These are phyloP conservation scores for Tricholoma terreum DNA, from an alignment of 768 basidiomycete genomes.

Conservation along the genomic window DNA sequence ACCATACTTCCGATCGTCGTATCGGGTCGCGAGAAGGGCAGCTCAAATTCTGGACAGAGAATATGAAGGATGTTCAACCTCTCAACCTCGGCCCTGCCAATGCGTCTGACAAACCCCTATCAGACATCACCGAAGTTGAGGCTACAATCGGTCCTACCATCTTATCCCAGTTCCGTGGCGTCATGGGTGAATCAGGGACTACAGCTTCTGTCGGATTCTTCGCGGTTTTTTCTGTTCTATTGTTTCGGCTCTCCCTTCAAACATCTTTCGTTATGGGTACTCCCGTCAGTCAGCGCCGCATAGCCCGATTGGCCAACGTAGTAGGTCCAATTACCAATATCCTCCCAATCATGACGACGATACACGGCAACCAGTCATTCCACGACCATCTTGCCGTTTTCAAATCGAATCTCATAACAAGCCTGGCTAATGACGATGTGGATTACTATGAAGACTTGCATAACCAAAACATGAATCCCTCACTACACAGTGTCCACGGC, in stretches of 20 bases:
- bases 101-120: too few relatives aligned
- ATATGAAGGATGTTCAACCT: not conserved
- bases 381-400: not conserved
- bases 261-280: not conserved
- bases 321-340: not conserved
- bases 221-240: not conserved
- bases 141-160: not conserved
- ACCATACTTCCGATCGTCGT: not conserved
- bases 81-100: not conserved
- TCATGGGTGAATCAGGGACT: not conserved
- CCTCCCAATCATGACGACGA: not conserved
- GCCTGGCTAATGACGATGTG: not conserved
- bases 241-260: not conserved
- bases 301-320: not conserved
- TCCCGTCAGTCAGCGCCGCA: not conserved
- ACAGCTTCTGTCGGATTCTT: not conserved
- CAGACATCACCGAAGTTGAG: not conserved
- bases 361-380: not conserved
- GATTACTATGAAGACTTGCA: not conserved
- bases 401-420: not conserved
- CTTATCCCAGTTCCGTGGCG: not conserved
- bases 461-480: too few relatives aligned
- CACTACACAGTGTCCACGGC: too few relatives aligned
- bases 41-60: slow-evolving; percentile 1
- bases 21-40: not conserved